Conservation (phyloP, 805 yeast genomes). For the Dipodascus albidus region DNA sequence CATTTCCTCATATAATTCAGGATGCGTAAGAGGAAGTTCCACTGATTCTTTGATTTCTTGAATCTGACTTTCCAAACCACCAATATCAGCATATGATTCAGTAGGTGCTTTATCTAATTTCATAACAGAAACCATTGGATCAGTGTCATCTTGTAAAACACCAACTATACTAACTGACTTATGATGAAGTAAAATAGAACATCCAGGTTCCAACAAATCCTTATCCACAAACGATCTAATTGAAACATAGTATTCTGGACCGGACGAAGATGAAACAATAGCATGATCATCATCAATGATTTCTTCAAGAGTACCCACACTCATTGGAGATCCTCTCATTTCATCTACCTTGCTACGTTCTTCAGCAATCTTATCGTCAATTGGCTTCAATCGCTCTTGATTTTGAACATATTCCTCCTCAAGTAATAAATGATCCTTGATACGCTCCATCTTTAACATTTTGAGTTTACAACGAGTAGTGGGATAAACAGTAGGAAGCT, state of each 20-base stretch:
- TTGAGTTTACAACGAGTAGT: slow-evolving; percentile 89
- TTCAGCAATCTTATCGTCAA: slow-evolving; percentile 93
- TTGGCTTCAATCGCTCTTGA: slow-evolving; percentile 89
- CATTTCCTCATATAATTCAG: slow-evolving; percentile 95
- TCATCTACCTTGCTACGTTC: slow-evolving; percentile 93
- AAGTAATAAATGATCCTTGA: slow-evolving; percentile 85
- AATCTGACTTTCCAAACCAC: slow-evolving; percentile 91
- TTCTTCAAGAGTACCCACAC: slow-evolving; percentile 93
- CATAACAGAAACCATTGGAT: slow-evolving; percentile 96
- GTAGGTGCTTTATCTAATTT: slow-evolving; percentile 96
- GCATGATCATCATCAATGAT: slow-evolving; percentile 98
- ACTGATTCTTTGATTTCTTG: slow-evolving; percentile 97
- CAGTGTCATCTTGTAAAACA: slow-evolving; percentile 95
- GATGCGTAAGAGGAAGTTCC: slow-evolving; percentile 91
- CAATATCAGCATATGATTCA: slow-evolving; percentile 93
- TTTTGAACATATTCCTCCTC: slow-evolving; percentile 95
- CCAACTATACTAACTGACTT: slow-evolving; percentile 96
- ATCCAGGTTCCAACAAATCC: slow-evolving; percentile 91
- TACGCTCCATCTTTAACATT: slow-evolving; percentile 84
- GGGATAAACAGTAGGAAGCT: slow-evolving; percentile 81
- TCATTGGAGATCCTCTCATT: slow-evolving; percentile 91
- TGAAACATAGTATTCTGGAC: slow-evolving; percentile 95
- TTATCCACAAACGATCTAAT: slow-evolving; percentile 95
- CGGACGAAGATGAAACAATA: slow-evolving; percentile 88
- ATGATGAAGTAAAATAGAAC: slow-evolving; percentile 89